Evolutionary conservation across 2,329 filamentous ascomycete species (phyloP).

Genomic region (Macrophomina phaseolina): DNA sequence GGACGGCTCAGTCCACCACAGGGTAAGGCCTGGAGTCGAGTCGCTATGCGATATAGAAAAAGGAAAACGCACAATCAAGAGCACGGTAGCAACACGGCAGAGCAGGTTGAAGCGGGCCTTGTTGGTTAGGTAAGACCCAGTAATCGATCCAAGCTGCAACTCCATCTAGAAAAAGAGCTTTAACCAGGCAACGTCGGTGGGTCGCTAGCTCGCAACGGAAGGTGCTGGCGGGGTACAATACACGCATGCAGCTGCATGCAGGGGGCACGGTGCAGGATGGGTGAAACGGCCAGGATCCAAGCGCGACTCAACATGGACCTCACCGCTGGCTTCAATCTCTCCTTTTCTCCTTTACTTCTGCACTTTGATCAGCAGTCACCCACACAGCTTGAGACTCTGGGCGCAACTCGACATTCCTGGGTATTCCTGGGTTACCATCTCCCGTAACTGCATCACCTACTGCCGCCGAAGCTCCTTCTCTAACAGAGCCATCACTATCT

Average conservation of each 20-base stretch:
- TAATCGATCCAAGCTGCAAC: too few relatives aligned
- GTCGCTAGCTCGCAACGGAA: background rate
- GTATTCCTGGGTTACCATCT: background rate
- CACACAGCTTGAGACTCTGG: background rate
- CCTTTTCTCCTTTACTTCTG: background rate
- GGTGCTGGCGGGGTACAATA: background rate
- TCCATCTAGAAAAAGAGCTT: too few relatives aligned
- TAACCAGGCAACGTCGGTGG: too few relatives aligned
- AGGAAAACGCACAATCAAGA: too few relatives aligned
- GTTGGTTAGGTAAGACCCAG: too few relatives aligned
- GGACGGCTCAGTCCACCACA: too few relatives aligned
- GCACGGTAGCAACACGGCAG: too few relatives aligned
- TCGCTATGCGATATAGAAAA: too few relatives aligned
- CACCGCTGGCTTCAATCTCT: background rate
- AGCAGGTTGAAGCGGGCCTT: too few relatives aligned
- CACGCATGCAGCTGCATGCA: background rate
- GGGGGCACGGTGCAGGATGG: background rate
- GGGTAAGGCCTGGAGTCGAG: too few relatives aligned
- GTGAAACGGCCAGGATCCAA: background rate
- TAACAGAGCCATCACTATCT: background rate
- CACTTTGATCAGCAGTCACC: background rate
- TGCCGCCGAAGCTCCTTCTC: slow-evolving; percentile 9
- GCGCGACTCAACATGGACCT: background rate
- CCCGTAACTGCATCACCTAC: background rate
- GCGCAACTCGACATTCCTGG: background rate